Conservation (phyloP, 345 rosid genomes). For the Corymbia maculata region DNA sequence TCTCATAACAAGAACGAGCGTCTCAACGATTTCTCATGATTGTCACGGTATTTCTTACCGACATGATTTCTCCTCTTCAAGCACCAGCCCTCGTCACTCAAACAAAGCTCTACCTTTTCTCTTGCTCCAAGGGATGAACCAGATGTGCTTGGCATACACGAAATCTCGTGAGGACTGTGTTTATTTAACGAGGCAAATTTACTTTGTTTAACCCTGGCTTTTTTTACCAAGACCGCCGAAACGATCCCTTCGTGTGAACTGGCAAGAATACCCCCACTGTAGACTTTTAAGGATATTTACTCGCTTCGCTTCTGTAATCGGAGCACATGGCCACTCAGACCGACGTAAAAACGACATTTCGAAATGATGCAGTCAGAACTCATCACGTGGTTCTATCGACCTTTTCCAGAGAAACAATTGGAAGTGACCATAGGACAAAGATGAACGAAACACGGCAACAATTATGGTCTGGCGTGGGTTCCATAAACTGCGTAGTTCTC, state of each 20-base stretch:
- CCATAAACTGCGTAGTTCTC: too few species aligned
- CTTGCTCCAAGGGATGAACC: not conserved
- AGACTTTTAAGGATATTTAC: not conserved
- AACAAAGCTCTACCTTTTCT: not conserved
- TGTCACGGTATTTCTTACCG: not conserved
- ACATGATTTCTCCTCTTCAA: not conserved
- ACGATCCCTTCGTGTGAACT: rapidly evolving
- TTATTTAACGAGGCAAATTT: not conserved
- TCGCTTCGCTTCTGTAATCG: not conserved
- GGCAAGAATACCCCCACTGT: too few species aligned
- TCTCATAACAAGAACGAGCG: too few species aligned
- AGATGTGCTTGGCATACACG: rapidly evolving
- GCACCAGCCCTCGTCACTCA: not conserved
- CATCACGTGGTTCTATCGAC: too few species aligned
- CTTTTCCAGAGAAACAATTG: too few species aligned
- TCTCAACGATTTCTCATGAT: too few species aligned
- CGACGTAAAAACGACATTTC: not conserved
- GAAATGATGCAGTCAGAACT: too few species aligned
- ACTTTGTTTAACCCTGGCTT: not conserved
- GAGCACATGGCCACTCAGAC: not conserved
- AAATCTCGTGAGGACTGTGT: not conserved
- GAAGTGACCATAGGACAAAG: too few species aligned
- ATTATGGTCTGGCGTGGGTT: too few species aligned
- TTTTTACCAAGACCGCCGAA: rapidly evolving
- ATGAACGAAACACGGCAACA: too few species aligned